Conservation (phyloP, 495 filamentous ascomycete genomes). For the Hamigera avellanea region DNA sequence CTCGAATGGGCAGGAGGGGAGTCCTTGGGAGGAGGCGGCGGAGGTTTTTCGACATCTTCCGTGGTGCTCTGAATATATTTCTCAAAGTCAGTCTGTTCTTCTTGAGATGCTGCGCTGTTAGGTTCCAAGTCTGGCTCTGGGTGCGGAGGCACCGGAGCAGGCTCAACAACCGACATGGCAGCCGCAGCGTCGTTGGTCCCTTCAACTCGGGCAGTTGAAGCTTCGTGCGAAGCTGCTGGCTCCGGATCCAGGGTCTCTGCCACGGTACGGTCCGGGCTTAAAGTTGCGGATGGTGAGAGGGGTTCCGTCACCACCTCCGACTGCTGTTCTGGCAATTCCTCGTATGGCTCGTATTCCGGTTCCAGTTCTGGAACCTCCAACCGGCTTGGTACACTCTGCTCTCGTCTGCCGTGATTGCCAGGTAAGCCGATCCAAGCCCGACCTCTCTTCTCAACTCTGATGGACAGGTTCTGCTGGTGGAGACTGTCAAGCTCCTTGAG, state of each 20-base stretch:
- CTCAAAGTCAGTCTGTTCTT: slow-evolving; percentile 30
- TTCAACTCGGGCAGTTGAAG: background rate
- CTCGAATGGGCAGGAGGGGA: slow-evolving; percentile 22
- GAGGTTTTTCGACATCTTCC: slow-evolving; percentile 20
- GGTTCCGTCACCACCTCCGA: slow-evolving; percentile 1
- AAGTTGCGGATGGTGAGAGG: background rate
- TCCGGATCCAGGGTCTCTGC: background rate
- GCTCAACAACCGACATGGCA: slow-evolving; percentile 25
- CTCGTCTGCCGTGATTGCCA: slow-evolving; percentile 19
- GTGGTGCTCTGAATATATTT: slow-evolving; percentile 34
- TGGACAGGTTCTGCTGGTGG: slow-evolving; percentile 43
- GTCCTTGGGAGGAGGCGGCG: slow-evolving; percentile 31
- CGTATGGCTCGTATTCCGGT: slow-evolving; percentile 3
- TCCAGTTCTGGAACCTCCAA: slow-evolving; percentile 11
- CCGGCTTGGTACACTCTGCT: background rate
- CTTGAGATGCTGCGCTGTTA: slow-evolving; percentile 3
- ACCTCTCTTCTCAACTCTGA: slow-evolving; percentile 45
- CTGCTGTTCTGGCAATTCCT: background rate
- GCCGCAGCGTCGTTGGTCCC: slow-evolving; percentile 3
- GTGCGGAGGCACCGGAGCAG: slow-evolving; percentile 14
- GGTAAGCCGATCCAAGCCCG: slow-evolving; percentile 43
- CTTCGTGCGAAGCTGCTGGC: background rate
- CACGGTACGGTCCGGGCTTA: background rate
- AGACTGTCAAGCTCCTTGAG: slow-evolving; percentile 54
- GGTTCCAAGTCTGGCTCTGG: slow-evolving; percentile 6